A percentile compares a stretch with the other conserved stretches of the same genome.
These are phyloP conservation scores for Candida ulmi DNA, from an alignment of 805 yeast genomes.

Conservation along the genomic window DNA sequence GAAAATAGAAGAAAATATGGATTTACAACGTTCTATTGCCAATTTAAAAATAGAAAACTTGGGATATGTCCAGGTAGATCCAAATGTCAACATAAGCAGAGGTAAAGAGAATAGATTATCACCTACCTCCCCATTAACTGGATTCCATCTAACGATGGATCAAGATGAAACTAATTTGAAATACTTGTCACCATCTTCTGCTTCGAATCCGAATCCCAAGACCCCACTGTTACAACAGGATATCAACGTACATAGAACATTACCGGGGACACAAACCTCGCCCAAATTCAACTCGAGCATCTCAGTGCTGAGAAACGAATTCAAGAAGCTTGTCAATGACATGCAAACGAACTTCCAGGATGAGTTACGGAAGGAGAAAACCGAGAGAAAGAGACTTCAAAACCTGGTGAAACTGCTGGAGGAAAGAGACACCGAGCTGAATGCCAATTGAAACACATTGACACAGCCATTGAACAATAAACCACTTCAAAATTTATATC, in stretches of 20 bases:
- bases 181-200: neutral
- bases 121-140: conserved; percentile 22
- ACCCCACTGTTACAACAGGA: conserved; percentile 19
- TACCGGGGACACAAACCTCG: conserved; percentile 12
- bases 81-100: neutral
- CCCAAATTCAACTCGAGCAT: conserved; percentile 33
- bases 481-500: no score
- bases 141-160: conserved; percentile 13
- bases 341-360: conserved; percentile 57
- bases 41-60: conserved; percentile 26
- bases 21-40: conserved; percentile 40
- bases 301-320: conserved; percentile 60
- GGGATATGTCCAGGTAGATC: conserved; percentile 11
- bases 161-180: conserved; percentile 3
- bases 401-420: conserved; percentile 31
- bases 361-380: conserved; percentile 51
- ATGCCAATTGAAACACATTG: no score
- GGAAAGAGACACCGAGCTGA: conserved; percentile 13
- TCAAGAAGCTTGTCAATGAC: conserved; percentile 56
- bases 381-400: conserved; percentile 41
- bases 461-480: no score
- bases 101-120: conserved; percentile 13
- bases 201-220: conserved; percentile 16
- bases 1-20: conserved; percentile 36
- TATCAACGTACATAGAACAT: conserved; percentile 7